phyloP scores from a whole-genome alignment of 2,329 filamentous ascomycete genomes.

The Talaromyces amestolkiae region DNA sequence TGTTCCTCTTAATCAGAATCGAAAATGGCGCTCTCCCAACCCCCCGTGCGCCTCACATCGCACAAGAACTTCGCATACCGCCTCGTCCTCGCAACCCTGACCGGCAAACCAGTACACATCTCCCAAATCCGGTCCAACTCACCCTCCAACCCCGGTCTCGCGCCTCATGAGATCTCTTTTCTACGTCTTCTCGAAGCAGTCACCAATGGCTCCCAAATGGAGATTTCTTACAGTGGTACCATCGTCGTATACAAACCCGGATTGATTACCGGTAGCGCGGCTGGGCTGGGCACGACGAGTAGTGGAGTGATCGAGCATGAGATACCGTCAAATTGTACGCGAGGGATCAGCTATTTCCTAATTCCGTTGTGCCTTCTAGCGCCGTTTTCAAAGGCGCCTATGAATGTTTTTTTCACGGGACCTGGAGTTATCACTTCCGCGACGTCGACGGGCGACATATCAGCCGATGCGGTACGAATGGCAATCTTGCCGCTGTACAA shows the following conservation, averaged over 20 bases:
- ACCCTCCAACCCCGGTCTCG: conserved; percentile 81
- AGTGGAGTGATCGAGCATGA: conserved; percentile 74
- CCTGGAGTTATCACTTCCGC: conserved; percentile 89
- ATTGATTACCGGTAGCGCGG: conserved; percentile 79
- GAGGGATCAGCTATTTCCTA: conserved; percentile 89
- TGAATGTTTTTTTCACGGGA: conserved; percentile 87
- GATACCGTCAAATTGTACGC: conserved; percentile 70
- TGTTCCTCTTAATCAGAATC: background rate
- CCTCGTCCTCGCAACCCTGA: conserved; percentile 85
- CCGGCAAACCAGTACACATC: conserved; percentile 83
- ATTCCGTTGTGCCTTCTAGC: conserved; percentile 84
- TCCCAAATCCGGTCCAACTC: conserved; percentile 89
- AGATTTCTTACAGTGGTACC: conserved; percentile 95
- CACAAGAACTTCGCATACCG: conserved; percentile 80
- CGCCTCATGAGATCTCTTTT: conserved; percentile 91
- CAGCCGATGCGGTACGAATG: conserved; percentile 88
- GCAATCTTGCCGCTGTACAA: conserved; percentile 87
- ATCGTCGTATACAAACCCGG: conserved; percentile 89
- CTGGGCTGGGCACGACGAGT: conserved; percentile 66
- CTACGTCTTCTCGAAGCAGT: conserved; percentile 89
- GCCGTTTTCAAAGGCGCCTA: conserved; percentile 85
- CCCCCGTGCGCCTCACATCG: conserved; percentile 71
- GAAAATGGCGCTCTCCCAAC: conserved; percentile 18
- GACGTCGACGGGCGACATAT: conserved; percentile 80
- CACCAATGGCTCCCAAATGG: conserved; percentile 91